A percentile compares a stretch with the other conserved stretches of the same genome.
Conservation (phyloP, 1,139 yeast species). For the Blastobotrys buckinghamii region DNA sequence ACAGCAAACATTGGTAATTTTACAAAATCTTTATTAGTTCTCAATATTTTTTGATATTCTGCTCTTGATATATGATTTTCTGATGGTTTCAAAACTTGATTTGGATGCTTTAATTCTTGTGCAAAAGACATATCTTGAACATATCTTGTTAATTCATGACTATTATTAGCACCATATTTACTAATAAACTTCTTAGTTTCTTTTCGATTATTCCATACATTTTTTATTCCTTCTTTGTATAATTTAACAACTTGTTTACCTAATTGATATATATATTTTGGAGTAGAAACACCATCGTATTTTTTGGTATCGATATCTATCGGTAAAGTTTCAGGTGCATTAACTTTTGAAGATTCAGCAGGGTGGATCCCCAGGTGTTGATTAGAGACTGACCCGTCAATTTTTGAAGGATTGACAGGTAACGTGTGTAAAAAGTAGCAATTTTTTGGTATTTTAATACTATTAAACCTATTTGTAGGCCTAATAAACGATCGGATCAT, state of each 20-base stretch:
- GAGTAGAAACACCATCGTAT: slow-evolving; percentile 11
- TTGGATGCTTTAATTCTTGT: slow-evolving; percentile 16
- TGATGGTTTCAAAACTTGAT: slow-evolving; percentile 10
- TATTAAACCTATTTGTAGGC: neutral
- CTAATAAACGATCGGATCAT: neutral
- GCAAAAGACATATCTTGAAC: slow-evolving; percentile 27
- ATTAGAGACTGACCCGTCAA: slow-evolving; percentile 3
- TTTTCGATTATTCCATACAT: slow-evolving; percentile 31
- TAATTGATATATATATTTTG: slow-evolving; percentile 16
- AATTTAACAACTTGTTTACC: slow-evolving; percentile 30
- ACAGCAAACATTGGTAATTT: slow-evolving; percentile 62
- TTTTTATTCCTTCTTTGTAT: slow-evolving; percentile 33
- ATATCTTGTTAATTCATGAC: slow-evolving; percentile 24
- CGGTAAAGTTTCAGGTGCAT: slow-evolving; percentile 27
- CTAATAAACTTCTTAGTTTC: slow-evolving; percentile 16
- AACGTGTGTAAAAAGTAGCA: neutral
- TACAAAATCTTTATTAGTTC: slow-evolving; percentile 51
- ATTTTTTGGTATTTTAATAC: neutral
- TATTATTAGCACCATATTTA: slow-evolving; percentile 17
- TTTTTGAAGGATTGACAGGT: slow-evolving; percentile 10
- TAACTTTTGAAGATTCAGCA: slow-evolving; percentile 9
- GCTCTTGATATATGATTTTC: slow-evolving; percentile 39
- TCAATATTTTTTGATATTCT: slow-evolving; percentile 49
- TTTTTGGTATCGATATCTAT: slow-evolving; percentile 14
- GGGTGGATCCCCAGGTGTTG: slow-evolving; percentile 8